Base-by-base conservation (phyloP, 768 basidiomycete genomes). In the Lyophyllum semitale region DNA sequence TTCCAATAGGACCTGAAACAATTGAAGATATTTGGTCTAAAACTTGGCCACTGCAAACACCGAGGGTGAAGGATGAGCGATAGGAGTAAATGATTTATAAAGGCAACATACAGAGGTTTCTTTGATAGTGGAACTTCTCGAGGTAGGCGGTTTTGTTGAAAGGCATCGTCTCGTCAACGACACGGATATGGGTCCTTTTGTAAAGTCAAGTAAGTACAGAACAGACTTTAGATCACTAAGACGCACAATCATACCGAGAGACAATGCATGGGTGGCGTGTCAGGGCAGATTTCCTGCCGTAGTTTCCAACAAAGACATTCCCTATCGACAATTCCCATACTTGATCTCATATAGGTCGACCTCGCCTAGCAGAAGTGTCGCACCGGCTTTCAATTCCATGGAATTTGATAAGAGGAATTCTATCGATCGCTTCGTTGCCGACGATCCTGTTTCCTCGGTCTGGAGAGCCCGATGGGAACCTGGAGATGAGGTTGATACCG, bases 211-310 rank as follows among this genome's bases (percentile, higher is more conserved):
- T 38, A 29, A 22, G 43, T 20, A 22, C 35, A 12, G 12, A 6
- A 32, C 20, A 15, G 7, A 30, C 9, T 2, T 17, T 22, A 7
- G 13, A 25, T 42, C 25, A 8, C 32, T 27, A 35, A 49, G 18
- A 4, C 13, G 13, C 18, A n/a, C 15, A 27, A 15, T 40, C 62
- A 12, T 40, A 72, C 72, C 72, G 69, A 32, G 74, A 72, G 15
- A 73, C 63, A 26, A 77, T 59, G 35, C 72, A 73, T 3, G 75
- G 75, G 54, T 73, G 74, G 3, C 54, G 56, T n/a, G 60, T 51
- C 9, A 66, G 52, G 25, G 58, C 56, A 2, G 65, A 56, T 7
- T 56, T 57, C n/a, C 56, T 59, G 20, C 52, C 4, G 65, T 66
- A 0, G 46, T 60, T 35, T 55, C 51, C 15, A 61, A 23, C 25